phyloP scores from a whole-genome alignment of 2,329 filamentous ascomycete species.

The Pseudonectria foliicola region DNA sequence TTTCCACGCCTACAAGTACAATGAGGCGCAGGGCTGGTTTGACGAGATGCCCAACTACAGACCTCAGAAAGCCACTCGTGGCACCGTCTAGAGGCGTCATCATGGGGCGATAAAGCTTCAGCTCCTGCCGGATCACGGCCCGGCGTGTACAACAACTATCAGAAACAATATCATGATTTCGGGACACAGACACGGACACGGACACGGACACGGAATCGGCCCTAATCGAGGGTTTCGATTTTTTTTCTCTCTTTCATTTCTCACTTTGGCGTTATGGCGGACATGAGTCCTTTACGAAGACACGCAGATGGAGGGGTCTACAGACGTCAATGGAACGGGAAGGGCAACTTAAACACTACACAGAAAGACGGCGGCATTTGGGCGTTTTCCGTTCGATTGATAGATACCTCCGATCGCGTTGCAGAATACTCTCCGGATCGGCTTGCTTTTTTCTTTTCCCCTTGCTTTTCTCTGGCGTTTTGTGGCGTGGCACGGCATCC shows the following conservation, averaged over 20 bases:
- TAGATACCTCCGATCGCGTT: slow-evolving; percentile 21
- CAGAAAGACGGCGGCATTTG: slow-evolving; percentile 11
- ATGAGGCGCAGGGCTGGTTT: slow-evolving; percentile 71
- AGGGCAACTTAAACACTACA: slow-evolving; percentile 14
- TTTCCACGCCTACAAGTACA: slow-evolving; percentile 92
- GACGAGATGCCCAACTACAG: slow-evolving; percentile 80
- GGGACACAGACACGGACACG: too few relatives aligned
- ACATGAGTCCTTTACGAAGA: slow-evolving; percentile 13
- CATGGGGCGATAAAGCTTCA: not conserved
- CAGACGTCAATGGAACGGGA: slow-evolving; percentile 22
- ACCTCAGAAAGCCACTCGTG: slow-evolving; percentile 46
- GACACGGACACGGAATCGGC: too few relatives aligned
- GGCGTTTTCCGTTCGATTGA: slow-evolving; percentile 25
- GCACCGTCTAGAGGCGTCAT: slow-evolving; percentile 21
- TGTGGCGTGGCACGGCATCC: not conserved
- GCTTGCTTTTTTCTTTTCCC: slow-evolving; percentile 6
- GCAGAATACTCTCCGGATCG: slow-evolving; percentile 15
- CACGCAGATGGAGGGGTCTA: slow-evolving; percentile 16
- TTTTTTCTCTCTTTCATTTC: slow-evolving; percentile 7
- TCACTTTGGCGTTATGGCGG: slow-evolving; percentile 15
- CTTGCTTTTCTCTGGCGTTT: slow-evolving; percentile 6
- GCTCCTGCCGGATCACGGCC: slow-evolving; percentile 4
- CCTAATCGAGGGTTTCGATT: not conserved
- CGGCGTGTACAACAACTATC: slow-evolving; percentile 17
- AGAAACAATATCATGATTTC: slow-evolving; percentile 5